Conservation (phyloP, 2,329 filamentous ascomycete species). For the Fusarium lyarnte region DNA sequence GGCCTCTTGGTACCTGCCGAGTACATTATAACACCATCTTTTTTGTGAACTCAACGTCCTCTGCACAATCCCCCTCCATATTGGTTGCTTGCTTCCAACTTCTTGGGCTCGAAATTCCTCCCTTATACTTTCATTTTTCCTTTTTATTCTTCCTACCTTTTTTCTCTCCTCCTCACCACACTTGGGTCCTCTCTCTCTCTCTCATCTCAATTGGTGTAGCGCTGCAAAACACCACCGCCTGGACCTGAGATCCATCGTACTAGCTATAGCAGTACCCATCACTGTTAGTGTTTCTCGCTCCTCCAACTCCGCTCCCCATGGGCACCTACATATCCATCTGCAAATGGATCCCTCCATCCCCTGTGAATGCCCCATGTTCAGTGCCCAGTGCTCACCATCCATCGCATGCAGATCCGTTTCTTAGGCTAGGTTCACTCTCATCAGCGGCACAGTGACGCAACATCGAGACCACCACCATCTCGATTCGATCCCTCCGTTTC, state of each 20-base stretch:
- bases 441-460: conserved; percentile 43
- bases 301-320: conserved; percentile 28
- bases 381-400: conserved; percentile 19
- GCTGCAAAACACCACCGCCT: conserved; percentile 19
- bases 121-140: neutral
- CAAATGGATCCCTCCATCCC: conserved; percentile 14
- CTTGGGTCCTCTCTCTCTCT: neutral
- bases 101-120: conserved; percentile 11
- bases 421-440: conserved; percentile 34
- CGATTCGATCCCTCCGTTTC: conserved; percentile 35
- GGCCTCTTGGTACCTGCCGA: conserved; percentile 29
- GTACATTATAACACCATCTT: conserved; percentile 31
- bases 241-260: conserved; percentile 13
- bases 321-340: conserved; percentile 26
- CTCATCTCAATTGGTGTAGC: neutral
- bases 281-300: conserved; percentile 17
- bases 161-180: neutral
- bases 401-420: conserved; percentile 40
- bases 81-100: conserved; percentile 6
- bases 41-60: conserved; percentile 15
- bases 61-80: neutral
- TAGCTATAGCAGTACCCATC: neutral
- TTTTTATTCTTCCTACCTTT: neutral
- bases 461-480: conserved; percentile 41
- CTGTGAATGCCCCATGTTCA: conserved; percentile 34